These are phyloP conservation scores for Elongisporangium prolatum DNA, from an alignment of 352 stramenopile species.

Conservation along the genomic window DNA sequence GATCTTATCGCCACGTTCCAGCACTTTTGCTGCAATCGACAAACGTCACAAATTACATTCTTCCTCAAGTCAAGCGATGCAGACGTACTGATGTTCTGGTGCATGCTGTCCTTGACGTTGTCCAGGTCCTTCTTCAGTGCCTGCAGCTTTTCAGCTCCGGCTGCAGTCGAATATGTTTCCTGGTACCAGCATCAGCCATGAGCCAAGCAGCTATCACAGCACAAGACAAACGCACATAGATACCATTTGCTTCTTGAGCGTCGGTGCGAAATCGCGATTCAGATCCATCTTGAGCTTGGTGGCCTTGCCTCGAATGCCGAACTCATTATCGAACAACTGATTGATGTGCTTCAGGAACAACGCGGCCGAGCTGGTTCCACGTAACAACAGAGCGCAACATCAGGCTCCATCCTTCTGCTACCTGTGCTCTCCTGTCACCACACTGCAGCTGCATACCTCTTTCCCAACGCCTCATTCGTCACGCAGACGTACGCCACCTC, in stretches of 20 bases:
- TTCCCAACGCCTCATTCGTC: conserved; percentile 73
- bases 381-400: not conserved
- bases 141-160: conserved; percentile 69
- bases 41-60: not conserved
- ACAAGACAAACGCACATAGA: conserved; percentile 4
- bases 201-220: conserved; percentile 2
- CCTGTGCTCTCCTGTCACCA: not conserved
- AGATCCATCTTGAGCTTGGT: conserved; percentile 87
- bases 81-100: conserved; percentile 78
- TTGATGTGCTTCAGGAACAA: conserved; percentile 86
- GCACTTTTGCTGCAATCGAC: conserved; percentile 51
- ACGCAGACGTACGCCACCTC: conserved; percentile 85
- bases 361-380: conserved; percentile 45
- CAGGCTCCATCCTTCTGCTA: not conserved
- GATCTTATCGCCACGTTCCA: conserved; percentile 86
- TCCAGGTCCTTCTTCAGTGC: conserved; percentile 81
- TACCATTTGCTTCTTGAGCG: conserved; percentile 85
- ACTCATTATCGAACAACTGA: conserved; percentile 81
- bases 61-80: not conserved
- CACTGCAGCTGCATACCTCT: conserved; percentile 35
- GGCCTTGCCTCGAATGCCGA: conserved; percentile 81
- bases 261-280: conserved; percentile 81
- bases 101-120: conserved; percentile 70
- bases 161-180: conserved; percentile 76
- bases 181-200: conserved; percentile 10